Base-by-base conservation (phyloP, 805 yeast genomes). In the Blastobotrys terrestris region DNA sequence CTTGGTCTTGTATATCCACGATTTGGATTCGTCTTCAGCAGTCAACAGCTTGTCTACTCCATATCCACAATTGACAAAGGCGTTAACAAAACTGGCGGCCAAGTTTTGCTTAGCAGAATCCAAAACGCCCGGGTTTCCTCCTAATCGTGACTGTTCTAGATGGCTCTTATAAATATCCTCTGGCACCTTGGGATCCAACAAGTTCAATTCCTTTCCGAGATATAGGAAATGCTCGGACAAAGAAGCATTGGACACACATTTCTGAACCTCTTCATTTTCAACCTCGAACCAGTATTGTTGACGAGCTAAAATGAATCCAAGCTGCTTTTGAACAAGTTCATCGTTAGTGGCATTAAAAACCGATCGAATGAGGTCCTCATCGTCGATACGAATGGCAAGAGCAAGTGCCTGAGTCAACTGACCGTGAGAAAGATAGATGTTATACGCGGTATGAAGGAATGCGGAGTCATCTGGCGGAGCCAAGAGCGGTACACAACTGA, bases 41-140 rank as follows among this genome's bases (percentile, higher is more conserved):
- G 62, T 60, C 53, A 91, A 74, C 59, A 87, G 73, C 65, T 87
- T 88, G 67, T 92, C 98, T 49, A 80, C 77, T 55, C 95, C 90
- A 65, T 82, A 94, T 48, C 99, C 99, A 63, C 91, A 80, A 68
- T 94, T 94, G 59, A 90, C 77, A 67, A 91, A 89, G 4, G 91
- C 85, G 65, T 90, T 94, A 49, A 91, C 98, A 68, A 94, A 92
- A n/a, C 94, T 80, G 2, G 95, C 83, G 2, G 98, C 98, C 62
- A 94, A 76, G 65, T 90, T 94, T 70, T 92, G 98, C 68, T 90
- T 91, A 11, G 97, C 96, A 39, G 96, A 87, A 67, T 92, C 97
- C 43, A 89, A 72, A 3, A 60, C 54, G 1, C 67, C 68, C 1
- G 76, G 63, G 4, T 84, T 79, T 31, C 79, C 71, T 3, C 84